Evolutionary conservation across 371 early-diverging fungal species (phyloP).

Genomic region (Rhizopus sp.): DNA sequence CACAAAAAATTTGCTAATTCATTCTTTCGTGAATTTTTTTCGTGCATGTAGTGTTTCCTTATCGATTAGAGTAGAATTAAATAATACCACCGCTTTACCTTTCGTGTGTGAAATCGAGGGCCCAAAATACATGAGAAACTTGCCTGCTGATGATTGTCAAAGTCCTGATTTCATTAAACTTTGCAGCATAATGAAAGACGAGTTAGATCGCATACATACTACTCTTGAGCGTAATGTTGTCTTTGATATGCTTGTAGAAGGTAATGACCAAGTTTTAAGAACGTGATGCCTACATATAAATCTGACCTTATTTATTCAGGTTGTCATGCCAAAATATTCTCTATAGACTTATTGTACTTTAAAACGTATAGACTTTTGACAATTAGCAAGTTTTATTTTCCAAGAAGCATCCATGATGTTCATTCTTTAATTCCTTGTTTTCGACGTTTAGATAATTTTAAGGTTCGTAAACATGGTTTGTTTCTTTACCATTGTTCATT

Average conservation of each 20-base stretch:
- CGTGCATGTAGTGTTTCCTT: no score
- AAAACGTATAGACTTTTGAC: conserved; percentile 2
- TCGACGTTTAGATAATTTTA: neutral
- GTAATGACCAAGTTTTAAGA: no score
- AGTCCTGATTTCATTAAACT: conserved; percentile 10
- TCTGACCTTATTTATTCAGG: neutral
- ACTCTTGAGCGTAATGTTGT: conserved; percentile 3
- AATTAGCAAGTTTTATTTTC: conserved; percentile 1
- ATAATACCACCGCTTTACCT: conserved; percentile 7
- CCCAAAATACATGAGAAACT: conserved; percentile 2
- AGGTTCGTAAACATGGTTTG: conserved; percentile 2
- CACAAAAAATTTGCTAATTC: no score
- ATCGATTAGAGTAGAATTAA: no score
- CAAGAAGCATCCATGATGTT: conserved; percentile 1
- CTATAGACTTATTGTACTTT: conserved; percentile 2
- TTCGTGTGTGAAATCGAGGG: conserved; percentile 6
- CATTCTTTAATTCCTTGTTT: conserved; percentile 6
- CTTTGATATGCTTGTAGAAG: conserved; percentile 5
- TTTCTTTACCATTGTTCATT: conserved; percentile 4
- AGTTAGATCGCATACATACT: conserved; percentile 6
- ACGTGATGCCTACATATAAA: neutral
- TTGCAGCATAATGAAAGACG: conserved; percentile 11
- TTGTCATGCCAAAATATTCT: conserved; percentile 7
- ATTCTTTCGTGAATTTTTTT: no score
- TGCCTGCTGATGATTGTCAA: neutral